These are phyloP conservation scores for Olyra latifolia DNA, from an alignment of 176 grass and related monocot genomes.

Conservation along the genomic window DNA sequence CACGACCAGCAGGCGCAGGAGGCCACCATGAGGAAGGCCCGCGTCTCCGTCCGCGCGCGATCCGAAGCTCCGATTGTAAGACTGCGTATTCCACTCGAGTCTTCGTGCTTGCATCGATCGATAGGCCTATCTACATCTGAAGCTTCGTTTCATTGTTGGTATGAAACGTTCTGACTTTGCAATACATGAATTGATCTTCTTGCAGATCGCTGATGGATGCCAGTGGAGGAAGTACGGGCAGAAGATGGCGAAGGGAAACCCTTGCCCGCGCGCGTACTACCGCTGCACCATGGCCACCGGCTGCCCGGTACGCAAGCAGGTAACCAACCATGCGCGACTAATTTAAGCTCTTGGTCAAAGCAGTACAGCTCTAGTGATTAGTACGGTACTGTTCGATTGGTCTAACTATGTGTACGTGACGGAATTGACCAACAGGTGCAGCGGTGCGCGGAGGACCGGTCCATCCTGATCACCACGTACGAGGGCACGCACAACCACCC, in stretches of 20 bases:
- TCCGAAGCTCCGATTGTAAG: slow-evolving; percentile 92
- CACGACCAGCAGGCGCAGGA: slow-evolving; percentile 49
- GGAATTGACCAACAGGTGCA: slow-evolving; percentile 60
- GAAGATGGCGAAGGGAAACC: slow-evolving; percentile 99
- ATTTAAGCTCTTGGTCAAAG: slow-evolving; percentile 9
- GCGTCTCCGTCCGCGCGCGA: slow-evolving; percentile 88
- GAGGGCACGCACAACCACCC: slow-evolving; percentile 94
- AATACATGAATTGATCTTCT: background rate
- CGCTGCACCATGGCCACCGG: slow-evolving; percentile 92
- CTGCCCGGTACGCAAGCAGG: slow-evolving; percentile 96
- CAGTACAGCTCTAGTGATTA: background rate
- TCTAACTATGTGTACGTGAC: slow-evolving; percentile 30
- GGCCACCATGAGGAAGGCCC: slow-evolving; percentile 86
- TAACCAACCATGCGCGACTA: slow-evolving; percentile 30
- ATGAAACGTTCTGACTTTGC: background rate
- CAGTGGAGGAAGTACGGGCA: slow-evolving; percentile 99
- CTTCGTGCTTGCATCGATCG: background rate
- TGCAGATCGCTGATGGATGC: slow-evolving; percentile 90
- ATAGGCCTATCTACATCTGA: background rate
- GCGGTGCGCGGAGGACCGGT: slow-evolving; percentile 82
- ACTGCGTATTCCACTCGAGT: background rate
- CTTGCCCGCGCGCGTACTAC: slow-evolving; percentile 96
- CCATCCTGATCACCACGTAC: slow-evolving; percentile 88
- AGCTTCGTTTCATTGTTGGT: no score
- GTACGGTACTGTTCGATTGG: slow-evolving; percentile 16